Evolutionary conservation across 805 yeast species (phyloP), one percentile per base, ranked within the genome.

Genomic region (Metschnikowia continentalis): DNA sequence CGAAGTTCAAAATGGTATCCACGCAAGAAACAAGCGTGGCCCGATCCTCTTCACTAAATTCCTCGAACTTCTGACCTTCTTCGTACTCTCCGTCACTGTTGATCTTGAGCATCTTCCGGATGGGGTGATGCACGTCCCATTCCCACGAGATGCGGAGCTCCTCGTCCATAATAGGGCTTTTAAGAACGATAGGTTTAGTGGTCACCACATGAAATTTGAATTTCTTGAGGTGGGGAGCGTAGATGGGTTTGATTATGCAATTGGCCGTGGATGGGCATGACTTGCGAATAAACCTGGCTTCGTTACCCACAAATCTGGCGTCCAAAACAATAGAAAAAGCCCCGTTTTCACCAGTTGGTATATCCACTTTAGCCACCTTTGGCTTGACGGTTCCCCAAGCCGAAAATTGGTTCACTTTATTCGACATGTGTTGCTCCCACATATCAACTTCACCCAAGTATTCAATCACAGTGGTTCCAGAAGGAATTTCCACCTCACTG

Each of bases 71-170:
- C 45, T 60, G 67, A 55, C 30, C 70, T 65, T n/a, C 77, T 3
- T 55, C 56, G 13, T 40, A 48, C 13, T 49, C 56, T 0, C 60
- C 60, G 2, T 44, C 42, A 38, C 59, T 60, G 20, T 52, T 57
- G 19, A 54, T 51, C 23, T 70, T 66, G 23, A 78, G 72, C 49
- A 86, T 68, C 55, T 76, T 75, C 48, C 72, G 69, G 36, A 90
- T 86, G 2, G 97, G 96, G 63, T 90, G 96, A 15, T 71, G 55
- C 3, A 68, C 63, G 62, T 90, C 96, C 96, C 97, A 92, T 53
- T 85, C 88, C 98, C 98, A 92, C 1, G 83, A 80, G 8, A 90
- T 66, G 0, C 91, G 78, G 19, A 92, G 67, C 62, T 91, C 97
- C 37, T 83, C 80, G 8, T 75, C 66, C 47, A 74, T 13, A 2